phyloP scores from a whole-genome alignment of 495 filamentous ascomycete genomes.

The Penicillium salamii region DNA sequence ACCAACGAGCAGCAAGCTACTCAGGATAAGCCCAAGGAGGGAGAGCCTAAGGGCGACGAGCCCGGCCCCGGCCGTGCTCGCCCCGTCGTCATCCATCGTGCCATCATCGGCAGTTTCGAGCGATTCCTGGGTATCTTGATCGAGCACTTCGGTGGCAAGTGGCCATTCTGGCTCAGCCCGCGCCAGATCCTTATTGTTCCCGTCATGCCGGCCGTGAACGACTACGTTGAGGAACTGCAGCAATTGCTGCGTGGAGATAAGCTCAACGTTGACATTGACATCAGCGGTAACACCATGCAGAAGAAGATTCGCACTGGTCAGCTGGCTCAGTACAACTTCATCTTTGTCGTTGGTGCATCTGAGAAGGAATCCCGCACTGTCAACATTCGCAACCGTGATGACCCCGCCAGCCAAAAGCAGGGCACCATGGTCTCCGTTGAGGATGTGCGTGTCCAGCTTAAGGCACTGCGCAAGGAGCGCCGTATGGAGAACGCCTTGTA shows the following conservation, averaged over 20 bases:
- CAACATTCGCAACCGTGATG: slow-evolving; percentile 89
- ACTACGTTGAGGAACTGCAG: slow-evolving; percentile 85
- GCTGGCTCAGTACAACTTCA: slow-evolving; percentile 86
- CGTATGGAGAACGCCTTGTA: slow-evolving; percentile 52
- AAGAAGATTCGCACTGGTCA: slow-evolving; percentile 95
- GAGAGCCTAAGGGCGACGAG: slow-evolving; percentile 30
- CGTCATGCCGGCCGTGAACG: slow-evolving; percentile 78
- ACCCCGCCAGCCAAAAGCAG: slow-evolving; percentile 74
- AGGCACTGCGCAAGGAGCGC: slow-evolving; percentile 63
- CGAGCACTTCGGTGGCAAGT: slow-evolving; percentile 96
- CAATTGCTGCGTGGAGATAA: slow-evolving; percentile 46
- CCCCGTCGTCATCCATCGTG: slow-evolving; percentile 96
- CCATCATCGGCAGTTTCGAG: slow-evolving; percentile 90
- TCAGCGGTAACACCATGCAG: slow-evolving; percentile 86
- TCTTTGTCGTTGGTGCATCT: slow-evolving; percentile 82
- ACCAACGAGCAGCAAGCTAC: slow-evolving; percentile 53
- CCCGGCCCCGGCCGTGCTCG: slow-evolving; percentile 71
- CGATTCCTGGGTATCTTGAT: slow-evolving; percentile 90
- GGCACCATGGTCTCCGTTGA: slow-evolving; percentile 70
- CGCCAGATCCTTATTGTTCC: slow-evolving; percentile 90
- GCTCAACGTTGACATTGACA: slow-evolving; percentile 81
- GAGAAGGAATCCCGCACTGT: slow-evolving; percentile 75
- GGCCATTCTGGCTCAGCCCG: slow-evolving; percentile 97
- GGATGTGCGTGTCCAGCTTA: slow-evolving; percentile 73
- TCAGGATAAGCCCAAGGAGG: slow-evolving; percentile 30